Percentiles rank a stretch among this genome's conserved stretches.
Evolutionary conservation across 352 stramenopile genomes (phyloP).

Genomic region (Phytopythium boreale): DNA sequence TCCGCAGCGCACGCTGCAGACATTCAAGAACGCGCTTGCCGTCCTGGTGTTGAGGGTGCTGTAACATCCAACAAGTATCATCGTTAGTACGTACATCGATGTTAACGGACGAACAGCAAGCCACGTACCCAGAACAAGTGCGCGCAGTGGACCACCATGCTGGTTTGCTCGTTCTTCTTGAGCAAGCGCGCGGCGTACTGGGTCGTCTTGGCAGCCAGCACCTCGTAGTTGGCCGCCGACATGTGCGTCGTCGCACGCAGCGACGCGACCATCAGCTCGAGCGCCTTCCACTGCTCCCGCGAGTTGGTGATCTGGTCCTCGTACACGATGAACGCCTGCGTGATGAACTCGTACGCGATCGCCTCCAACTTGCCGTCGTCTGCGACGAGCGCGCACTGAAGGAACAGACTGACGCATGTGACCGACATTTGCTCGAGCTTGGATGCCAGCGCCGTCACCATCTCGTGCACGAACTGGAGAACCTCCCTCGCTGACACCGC

Average conservation of each 20-base stretch:
- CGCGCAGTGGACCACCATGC: constrained; percentile 93
- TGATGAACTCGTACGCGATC: constrained; percentile 97
- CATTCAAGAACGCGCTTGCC: constrained; percentile 95
- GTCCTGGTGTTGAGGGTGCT: constrained; percentile 86
- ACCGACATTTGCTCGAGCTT: constrained; percentile 73
- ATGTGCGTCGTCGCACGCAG: constrained; percentile 81
- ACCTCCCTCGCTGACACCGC: constrained; percentile 88
- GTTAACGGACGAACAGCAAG: background rate
- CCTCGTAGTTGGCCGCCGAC: constrained; percentile 90
- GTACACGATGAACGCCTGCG: constrained; percentile 95
- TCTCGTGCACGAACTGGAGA: constrained; percentile 97
- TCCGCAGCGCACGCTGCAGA: constrained; percentile 94
- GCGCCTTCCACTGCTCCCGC: constrained; percentile 84
- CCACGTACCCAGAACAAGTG: constrained; percentile 94
- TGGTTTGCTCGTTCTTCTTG: constrained; percentile 96
- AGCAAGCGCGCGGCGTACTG: constrained; percentile 96
- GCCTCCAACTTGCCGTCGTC: constrained; percentile 82
- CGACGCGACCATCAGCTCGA: constrained; percentile 89
- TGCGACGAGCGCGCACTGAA: constrained; percentile 91
- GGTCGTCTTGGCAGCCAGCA: constrained; percentile 95
- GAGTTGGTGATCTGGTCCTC: constrained; percentile 95
- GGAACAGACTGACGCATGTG: constrained; percentile 91
- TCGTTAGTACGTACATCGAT: background rate
- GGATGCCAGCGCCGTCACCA: constrained; percentile 90
- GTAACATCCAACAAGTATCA: constrained; percentile 8